A percentile compares a stretch with the other conserved stretches of the same genome.
Conservation (phyloP, 2,329 filamentous ascomycete genomes). For the Emmonsiellopsis sp. region DNA sequence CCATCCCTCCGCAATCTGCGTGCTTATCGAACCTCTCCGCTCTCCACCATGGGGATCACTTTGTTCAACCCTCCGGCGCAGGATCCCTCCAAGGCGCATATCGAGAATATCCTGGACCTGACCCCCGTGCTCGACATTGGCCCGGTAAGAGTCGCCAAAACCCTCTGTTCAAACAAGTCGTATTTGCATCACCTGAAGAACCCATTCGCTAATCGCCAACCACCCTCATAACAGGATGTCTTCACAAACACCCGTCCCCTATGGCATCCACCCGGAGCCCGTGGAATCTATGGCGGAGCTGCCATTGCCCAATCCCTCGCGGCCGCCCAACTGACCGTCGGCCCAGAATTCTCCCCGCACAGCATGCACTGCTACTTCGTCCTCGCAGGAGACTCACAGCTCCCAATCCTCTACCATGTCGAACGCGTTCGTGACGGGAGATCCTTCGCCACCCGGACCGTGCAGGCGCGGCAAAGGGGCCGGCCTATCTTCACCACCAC, state of each 20-base stretch:
- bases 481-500: conserved; percentile 93
- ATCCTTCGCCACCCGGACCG: conserved; percentile 83
- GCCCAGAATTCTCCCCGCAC: conserved; percentile 69
- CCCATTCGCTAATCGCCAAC: no score
- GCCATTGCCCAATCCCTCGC: conserved; percentile 88
- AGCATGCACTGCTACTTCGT: conserved; percentile 99
- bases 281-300: conserved; percentile 86
- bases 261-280: conserved; percentile 85
- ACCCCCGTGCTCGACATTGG: conserved; percentile 55
- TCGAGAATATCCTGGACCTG: conserved; percentile 83
- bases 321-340: conserved; percentile 81
- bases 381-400: conserved; percentile 71
- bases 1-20: no score
- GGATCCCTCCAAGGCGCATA: conserved; percentile 63
- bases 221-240: conserved; percentile 52
- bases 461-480: conserved; percentile 86
- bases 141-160: conserved; percentile 45
- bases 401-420: conserved; percentile 89
- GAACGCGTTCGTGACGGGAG: conserved; percentile 85
- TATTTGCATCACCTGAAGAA: no score
- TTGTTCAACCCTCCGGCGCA: conserved; percentile 66
- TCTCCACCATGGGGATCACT: conserved; percentile 34
- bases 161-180: neutral
- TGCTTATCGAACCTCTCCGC: neutral
- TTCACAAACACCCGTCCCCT: conserved; percentile 89